Evolutionary conservation across 2,329 filamentous ascomycete species (phyloP).

Genomic region (Calonectria fujianensis): DNA sequence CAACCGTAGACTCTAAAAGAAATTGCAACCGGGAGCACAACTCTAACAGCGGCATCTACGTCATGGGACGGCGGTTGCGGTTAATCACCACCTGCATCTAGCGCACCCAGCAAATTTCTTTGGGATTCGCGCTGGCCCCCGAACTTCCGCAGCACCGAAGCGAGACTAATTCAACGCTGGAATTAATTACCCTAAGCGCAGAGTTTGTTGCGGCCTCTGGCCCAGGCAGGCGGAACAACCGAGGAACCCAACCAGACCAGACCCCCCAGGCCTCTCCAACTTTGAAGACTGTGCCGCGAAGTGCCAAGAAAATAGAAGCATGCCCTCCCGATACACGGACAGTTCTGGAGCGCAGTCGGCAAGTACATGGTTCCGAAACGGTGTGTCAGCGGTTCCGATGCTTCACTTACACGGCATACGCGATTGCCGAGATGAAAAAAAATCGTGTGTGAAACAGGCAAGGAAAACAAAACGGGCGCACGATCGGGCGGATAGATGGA

Average conservation of each 20-base stretch:
- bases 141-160: slow-evolving; percentile 8
- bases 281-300: not conserved
- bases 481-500: not conserved
- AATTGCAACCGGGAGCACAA: slow-evolving; percentile 14
- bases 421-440: not conserved
- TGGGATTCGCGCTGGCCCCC: not conserved
- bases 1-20: slow-evolving; percentile 20
- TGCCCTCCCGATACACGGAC: not conserved
- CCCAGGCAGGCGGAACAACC: not conserved
- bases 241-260: not conserved
- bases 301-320: not conserved
- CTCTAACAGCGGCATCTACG: slow-evolving; percentile 17
- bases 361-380: not conserved
- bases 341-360: not conserved
- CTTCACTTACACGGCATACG: not conserved
- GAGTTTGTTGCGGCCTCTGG: not conserved
- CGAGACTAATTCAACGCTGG: not conserved
- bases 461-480: not conserved
- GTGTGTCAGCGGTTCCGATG: not conserved
- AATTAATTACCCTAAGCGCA: not conserved
- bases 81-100: not conserved
- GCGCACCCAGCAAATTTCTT: not conserved
- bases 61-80: not conserved
- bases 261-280: not conserved
- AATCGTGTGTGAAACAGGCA: not conserved